Conservation (phyloP, 202 grass and related monocot genomes). For the Schoenoplectus triqueter region DNA sequence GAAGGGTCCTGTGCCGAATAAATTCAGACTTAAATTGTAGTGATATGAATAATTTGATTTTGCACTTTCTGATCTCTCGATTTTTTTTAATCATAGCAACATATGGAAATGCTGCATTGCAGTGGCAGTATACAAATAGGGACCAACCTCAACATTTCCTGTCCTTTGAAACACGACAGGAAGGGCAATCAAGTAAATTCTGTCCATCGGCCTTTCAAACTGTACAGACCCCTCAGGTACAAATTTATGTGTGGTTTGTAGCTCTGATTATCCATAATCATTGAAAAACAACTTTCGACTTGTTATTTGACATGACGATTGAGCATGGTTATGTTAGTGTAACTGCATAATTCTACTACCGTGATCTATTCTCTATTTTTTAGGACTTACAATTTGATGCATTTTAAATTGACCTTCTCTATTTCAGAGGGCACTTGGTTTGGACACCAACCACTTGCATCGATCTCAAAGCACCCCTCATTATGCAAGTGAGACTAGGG, state of each 20-base stretch:
- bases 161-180: constrained; percentile 22
- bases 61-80: constrained; percentile 23
- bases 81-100: constrained; percentile 15
- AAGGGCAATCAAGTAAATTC: constrained; percentile 30
- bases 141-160: constrained; percentile 27
- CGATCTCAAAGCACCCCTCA: constrained; percentile 27
- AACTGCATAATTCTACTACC: background rate
- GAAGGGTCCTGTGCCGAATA: background rate
- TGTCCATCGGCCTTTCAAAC: constrained; percentile 8
- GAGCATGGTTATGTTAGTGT: background rate
- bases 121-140: constrained; percentile 27
- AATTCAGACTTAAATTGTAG: background rate
- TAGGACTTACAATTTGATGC: background rate
- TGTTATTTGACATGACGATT: constrained; percentile 6
- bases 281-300: background rate
- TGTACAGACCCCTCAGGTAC: constrained; percentile 3
- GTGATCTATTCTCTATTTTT: background rate
- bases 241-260: background rate
- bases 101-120: constrained; percentile 9
- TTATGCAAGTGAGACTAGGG: background rate
- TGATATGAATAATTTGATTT: constrained; percentile 12
- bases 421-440: constrained; percentile 18
- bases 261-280: background rate
- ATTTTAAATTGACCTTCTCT: constrained; percentile 7
- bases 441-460: constrained; percentile 7